Evolutionary conservation across 1,139 yeast species (phyloP).

Genomic region (Kluyveromyces sp.): DNA sequence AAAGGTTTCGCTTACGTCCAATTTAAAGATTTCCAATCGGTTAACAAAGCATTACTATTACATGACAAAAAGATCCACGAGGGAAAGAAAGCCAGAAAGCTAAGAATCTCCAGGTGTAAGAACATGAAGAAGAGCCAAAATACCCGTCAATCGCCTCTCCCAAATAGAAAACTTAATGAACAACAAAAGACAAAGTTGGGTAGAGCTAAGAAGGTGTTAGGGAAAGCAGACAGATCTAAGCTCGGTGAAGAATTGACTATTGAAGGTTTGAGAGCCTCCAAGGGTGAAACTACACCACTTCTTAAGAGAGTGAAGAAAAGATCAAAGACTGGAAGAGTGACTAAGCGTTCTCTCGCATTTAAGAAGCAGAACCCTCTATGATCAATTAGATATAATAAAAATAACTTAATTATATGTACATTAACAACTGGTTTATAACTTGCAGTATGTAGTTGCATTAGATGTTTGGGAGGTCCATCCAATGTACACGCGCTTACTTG

Average conservation of each 20-base stretch:
- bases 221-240: slow-evolving; percentile 71
- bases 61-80: slow-evolving; percentile 59
- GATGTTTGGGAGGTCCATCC: too few relatives aligned
- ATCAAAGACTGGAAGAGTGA: slow-evolving; percentile 38
- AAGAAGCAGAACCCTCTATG: slow-evolving; percentile 14
- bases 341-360: slow-evolving; percentile 31
- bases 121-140: slow-evolving; percentile 36
- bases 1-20: slow-evolving; percentile 97
- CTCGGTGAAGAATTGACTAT: slow-evolving; percentile 43
- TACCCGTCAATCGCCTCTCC: slow-evolving; percentile 10
- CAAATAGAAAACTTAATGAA: slow-evolving; percentile 37
- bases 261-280: slow-evolving; percentile 80
- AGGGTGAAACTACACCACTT: slow-evolving; percentile 55
- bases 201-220: slow-evolving; percentile 65
- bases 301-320: slow-evolving; percentile 58
- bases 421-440: not conserved
- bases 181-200: slow-evolving; percentile 72
- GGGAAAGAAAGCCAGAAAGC: slow-evolving; percentile 45
- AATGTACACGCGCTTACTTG: too few relatives aligned
- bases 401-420: not conserved
- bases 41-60: slow-evolving; percentile 72
- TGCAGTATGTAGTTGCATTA: too few relatives aligned
- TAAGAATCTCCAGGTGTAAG: slow-evolving; percentile 77
- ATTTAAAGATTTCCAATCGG: slow-evolving; percentile 72
- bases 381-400: not conserved